These are phyloP conservation scores for Geoglossum cookeanum DNA, from an alignment of 2,329 filamentous ascomycete genomes.

Conservation along the genomic window DNA sequence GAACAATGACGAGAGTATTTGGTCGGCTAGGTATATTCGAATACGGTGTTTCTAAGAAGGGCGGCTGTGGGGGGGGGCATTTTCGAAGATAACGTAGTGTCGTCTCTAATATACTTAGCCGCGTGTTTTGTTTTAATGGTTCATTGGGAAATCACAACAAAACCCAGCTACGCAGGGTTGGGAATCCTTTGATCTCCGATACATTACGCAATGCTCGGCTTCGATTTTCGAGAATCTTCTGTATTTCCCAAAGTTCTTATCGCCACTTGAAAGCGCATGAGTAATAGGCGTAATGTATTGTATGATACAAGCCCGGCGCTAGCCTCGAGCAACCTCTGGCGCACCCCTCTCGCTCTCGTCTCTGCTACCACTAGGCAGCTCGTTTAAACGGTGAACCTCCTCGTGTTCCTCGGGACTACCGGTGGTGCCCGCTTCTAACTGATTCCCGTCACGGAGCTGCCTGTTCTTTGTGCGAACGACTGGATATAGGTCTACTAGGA, in stretches of 20 bases:
- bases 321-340: neutral
- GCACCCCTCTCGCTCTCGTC: neutral
- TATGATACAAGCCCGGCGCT: neutral
- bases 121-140: too few species aligned
- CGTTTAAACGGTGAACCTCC: neutral
- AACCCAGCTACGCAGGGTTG: too few species aligned
- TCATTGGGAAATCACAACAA: too few species aligned
- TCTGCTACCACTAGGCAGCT: neutral
- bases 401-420: neutral
- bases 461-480: slow-evolving; percentile 42
- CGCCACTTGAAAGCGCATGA: too few species aligned
- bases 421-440: slow-evolving; percentile 22
- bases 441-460: slow-evolving; percentile 18
- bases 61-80: too few species aligned
- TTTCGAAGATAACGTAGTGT: too few species aligned
- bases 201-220: neutral
- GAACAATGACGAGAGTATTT: slow-evolving; percentile 5
- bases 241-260: neutral
- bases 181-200: slow-evolving; percentile 18
- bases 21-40: too few species aligned
- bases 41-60: too few species aligned
- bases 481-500: slow-evolving; percentile 72
- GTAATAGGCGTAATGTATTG: neutral
- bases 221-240: neutral
- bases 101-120: too few species aligned